Conservation (phyloP, 495 filamentous ascomycete species). For the Neurospora terricola region DNA sequence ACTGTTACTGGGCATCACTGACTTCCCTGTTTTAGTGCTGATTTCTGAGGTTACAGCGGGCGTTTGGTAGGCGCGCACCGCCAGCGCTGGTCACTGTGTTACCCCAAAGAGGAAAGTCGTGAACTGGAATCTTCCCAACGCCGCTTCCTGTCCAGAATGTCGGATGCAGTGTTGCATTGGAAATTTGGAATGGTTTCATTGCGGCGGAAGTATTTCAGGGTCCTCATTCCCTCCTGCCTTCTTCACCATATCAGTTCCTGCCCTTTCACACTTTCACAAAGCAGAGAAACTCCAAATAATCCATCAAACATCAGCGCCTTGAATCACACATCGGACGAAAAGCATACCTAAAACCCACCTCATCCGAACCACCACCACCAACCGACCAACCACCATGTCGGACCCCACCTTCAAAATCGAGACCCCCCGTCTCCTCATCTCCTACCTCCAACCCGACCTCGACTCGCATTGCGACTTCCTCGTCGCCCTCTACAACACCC, state of each 20-base stretch:
- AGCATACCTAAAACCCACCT: neutral
- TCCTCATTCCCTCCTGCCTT: neutral
- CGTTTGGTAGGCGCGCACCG: neutral
- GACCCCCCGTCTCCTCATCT: constrained; percentile 26
- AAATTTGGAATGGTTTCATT: neutral
- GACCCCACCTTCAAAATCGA: constrained; percentile 19
- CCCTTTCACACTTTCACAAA: neutral
- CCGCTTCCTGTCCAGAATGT: neutral
- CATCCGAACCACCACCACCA: neutral
- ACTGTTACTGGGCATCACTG: neutral
- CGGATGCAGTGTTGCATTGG: neutral
- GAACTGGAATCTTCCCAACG: neutral
- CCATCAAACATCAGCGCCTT: neutral
- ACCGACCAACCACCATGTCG: constrained; percentile 1
- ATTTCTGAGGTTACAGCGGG: neutral
- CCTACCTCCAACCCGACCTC: constrained; percentile 18
- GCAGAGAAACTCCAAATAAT: neutral
- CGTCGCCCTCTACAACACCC: constrained; percentile 26
- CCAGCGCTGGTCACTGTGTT: neutral
- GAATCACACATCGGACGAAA: neutral
- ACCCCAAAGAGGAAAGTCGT: neutral
- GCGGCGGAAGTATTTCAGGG: neutral
- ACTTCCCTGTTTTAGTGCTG: neutral
- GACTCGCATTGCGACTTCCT: constrained; percentile 27
- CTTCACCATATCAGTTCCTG: neutral